Base-by-base conservation (phyloP, 2,329 filamentous ascomycete species). In the Aspergillus arachidicola region DNA sequence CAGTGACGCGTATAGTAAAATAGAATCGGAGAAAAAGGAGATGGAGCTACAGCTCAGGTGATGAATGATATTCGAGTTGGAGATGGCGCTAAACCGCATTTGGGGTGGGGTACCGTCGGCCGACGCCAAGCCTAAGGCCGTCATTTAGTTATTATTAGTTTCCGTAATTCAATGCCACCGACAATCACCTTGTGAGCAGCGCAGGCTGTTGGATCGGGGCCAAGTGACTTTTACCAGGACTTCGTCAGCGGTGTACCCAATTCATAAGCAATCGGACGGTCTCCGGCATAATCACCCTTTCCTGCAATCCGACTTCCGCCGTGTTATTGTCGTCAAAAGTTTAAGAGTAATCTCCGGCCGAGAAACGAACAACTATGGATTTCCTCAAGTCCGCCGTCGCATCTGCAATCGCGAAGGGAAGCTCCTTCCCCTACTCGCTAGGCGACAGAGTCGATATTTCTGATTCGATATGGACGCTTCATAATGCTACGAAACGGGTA, bases 351-450 rank as follows among this genome's bases (percentile, higher is more conserved):
- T 26, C 46, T 21, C 21, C 61, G 54, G 26, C 54, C 51, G 21
- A 60, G 58, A 60, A 59, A 60, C 59, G 46, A 54, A 28, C 60
- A 41, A 64, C 70, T 70, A 99, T 99, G 95, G 94, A 99, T 78
- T 98, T 98, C 75, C 87, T 99, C 75, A 98, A 98, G 81, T 98
- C 94, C 65, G 95, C 95, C 58, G 93, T 98, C 76, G 94, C 94
- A 53, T 98, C 95, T 65, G 94, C 94, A 71, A 98, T 99, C 73
- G 92, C 95, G 53, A 95, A 97, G 78, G 94, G 94, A 2, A 93
- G 94, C 59, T 90, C 94, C 6, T 96, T 97, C 75, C 93, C 93
- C 5, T 98, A 97, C 77, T 90, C 87, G 55, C 95, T 98, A 75
- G 94, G 94, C 72, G 95, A 99, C 79, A 88, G 91, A 76, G 91